Evolutionary conservation across 2,329 filamentous ascomycete species (phyloP).

Genomic region (Aspergillus udagawae): DNA sequence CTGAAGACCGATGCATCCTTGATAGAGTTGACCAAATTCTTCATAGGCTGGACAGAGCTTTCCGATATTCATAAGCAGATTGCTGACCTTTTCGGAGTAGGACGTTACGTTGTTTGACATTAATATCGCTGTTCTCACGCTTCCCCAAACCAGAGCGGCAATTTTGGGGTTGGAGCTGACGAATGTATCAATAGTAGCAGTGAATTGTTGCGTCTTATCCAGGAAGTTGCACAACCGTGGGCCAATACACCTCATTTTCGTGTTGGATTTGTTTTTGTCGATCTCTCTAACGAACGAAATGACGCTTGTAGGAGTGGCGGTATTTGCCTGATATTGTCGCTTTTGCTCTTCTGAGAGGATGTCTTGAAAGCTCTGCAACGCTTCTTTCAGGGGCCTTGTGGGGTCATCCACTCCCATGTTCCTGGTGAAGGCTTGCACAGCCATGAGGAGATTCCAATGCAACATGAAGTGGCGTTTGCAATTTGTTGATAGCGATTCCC

Average conservation of each 20-base stretch:
- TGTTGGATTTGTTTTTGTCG: constrained; percentile 11
- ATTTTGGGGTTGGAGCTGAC: constrained; percentile 12
- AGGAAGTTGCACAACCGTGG: constrained; percentile 18
- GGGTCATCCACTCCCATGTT: no score
- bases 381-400: constrained; percentile 2
- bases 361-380: constrained; percentile 3
- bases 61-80: constrained; percentile 17
- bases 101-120: constrained; percentile 11
- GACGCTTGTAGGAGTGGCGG: constrained; percentile 3
- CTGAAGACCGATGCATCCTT: constrained; percentile 10
- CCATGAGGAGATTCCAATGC: no score
- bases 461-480: no score
- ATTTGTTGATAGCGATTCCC: no score
- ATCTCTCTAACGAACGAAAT: constrained; percentile 14
- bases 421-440: no score
- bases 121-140: constrained; percentile 15
- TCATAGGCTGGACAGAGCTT: constrained; percentile 13
- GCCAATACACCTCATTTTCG: constrained; percentile 12
- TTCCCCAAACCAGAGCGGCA: constrained; percentile 16
- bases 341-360: constrained; percentile 6
- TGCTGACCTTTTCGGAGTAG: constrained; percentile 20
- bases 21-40: constrained; percentile 17
- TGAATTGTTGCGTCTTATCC: constrained; percentile 17
- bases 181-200: constrained; percentile 15
- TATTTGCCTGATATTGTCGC: neutral